Evolutionary conservation across 441 rosid genomes (phyloP).

Genomic region (Erodium texanum): DNA sequence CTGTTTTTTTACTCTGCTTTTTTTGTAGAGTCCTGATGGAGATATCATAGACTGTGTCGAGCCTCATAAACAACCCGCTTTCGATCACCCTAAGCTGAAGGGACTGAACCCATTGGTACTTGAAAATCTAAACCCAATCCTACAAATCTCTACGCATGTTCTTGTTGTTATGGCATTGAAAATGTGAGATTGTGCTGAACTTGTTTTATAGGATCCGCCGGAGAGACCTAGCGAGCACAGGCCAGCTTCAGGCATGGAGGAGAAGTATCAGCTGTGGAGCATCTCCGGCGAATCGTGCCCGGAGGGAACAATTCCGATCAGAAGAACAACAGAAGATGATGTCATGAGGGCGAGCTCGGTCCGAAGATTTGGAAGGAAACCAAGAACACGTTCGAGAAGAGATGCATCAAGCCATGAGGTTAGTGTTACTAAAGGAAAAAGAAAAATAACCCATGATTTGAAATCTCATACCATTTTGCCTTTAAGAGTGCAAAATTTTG

Average conservation of each 20-base stretch:
- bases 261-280: slow-evolving; percentile 42
- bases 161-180: too few species aligned
- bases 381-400: too few species aligned
- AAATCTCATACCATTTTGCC: too few species aligned
- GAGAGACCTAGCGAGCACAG: slow-evolving; percentile 34
- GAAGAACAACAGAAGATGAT: slow-evolving; percentile 47
- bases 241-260: slow-evolving; percentile 13
- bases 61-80: slow-evolving; percentile 62
- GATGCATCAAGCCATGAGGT: too few species aligned
- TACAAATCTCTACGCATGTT: too few species aligned
- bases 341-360: slow-evolving; percentile 41
- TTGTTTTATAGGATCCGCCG: slow-evolving; percentile 27
- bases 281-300: slow-evolving; percentile 53
- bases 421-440: too few species aligned
- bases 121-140: too few species aligned
- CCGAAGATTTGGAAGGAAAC: slow-evolving; percentile 34
- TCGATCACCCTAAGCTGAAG: slow-evolving; percentile 57
- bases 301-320: slow-evolving; percentile 50
- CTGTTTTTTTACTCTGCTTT: too few species aligned
- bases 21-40: slow-evolving; percentile 42
- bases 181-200: too few species aligned
- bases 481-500: too few species aligned
- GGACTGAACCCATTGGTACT: slow-evolving; percentile 39
- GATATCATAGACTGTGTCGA: slow-evolving; percentile 56
- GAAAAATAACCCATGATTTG: too few species aligned